Conservation (phyloP, 257 asterid genomes). For the Cinchona pubescens region DNA sequence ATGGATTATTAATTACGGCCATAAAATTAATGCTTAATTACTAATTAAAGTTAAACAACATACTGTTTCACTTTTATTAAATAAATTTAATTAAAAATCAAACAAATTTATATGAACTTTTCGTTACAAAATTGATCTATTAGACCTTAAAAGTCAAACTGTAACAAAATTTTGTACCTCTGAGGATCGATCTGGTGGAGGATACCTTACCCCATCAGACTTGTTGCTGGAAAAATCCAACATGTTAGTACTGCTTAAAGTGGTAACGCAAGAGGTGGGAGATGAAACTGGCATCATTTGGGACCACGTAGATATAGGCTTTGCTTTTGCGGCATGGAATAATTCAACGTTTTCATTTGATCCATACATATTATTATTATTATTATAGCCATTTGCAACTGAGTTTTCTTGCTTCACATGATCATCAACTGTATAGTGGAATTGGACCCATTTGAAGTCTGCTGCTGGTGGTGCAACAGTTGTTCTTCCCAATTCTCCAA, state of each 20-base stretch:
- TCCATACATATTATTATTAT: constrained; percentile 16
- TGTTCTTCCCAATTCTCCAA: constrained; percentile 58
- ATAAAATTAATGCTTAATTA: too few relatives aligned
- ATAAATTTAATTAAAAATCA: too few relatives aligned
- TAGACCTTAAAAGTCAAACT: too few relatives aligned
- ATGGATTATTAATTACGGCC: too few relatives aligned
- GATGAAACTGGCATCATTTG: constrained; percentile 48
- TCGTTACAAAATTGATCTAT: too few relatives aligned
- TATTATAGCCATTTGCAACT: constrained; percentile 1
- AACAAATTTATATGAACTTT: too few relatives aligned
- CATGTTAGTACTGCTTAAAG: constrained; percentile 48
- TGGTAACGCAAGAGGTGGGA: constrained; percentile 51
- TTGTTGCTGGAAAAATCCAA: constrained; percentile 46
- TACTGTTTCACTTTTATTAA: not conserved
- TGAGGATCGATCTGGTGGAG: constrained; percentile 47
- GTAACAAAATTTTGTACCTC: constrained; percentile 58
- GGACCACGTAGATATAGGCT: constrained; percentile 42
- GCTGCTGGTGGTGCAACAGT: constrained; percentile 32
- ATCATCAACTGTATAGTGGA: constrained; percentile 22
- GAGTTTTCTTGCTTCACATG: constrained; percentile 32
- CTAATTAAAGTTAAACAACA: not conserved
- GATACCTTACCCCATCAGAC: constrained; percentile 35
- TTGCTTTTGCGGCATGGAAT: constrained; percentile 28
- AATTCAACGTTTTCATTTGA: constrained; percentile 33
- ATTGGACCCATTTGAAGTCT: constrained; percentile 8